Conservation (phyloP, 768 basidiomycete genomes). For the Russula foetens region DNA sequence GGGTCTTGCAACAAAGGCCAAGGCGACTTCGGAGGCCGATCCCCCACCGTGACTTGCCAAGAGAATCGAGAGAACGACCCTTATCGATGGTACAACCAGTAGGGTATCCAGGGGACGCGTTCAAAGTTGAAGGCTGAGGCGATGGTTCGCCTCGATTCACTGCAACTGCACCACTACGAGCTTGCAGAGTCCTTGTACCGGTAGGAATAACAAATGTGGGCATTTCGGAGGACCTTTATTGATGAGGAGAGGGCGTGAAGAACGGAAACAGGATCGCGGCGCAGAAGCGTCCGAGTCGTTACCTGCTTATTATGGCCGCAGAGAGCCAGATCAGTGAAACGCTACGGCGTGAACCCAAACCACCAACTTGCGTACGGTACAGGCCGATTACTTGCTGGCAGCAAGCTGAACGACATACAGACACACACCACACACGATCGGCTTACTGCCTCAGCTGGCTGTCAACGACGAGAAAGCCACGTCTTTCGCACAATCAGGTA, state of each 20-base stretch:
- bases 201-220: neutral
- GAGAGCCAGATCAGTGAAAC: neutral
- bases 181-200: neutral
- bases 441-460: conserved; percentile 5
- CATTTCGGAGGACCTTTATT: neutral
- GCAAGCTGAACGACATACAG: neutral
- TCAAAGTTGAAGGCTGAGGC: neutral
- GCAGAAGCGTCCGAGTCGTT: neutral
- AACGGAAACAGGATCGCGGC: neutral
- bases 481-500: conserved; percentile 3
- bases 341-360: no score
- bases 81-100: neutral
- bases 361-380: no score
- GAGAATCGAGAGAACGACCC: neutral
- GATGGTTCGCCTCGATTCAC: neutral
- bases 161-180: neutral
- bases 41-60: neutral
- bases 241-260: neutral
- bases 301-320: conserved; percentile 10
- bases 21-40: neutral
- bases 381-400: neutral
- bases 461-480: neutral
- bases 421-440: neutral
- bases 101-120: no score
- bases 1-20: neutral